Evolutionary conservation across 306 rosid genomes (phyloP), one percentile per base, ranked within the genome.

Genomic region (Cucurbita ficifolia): DNA sequence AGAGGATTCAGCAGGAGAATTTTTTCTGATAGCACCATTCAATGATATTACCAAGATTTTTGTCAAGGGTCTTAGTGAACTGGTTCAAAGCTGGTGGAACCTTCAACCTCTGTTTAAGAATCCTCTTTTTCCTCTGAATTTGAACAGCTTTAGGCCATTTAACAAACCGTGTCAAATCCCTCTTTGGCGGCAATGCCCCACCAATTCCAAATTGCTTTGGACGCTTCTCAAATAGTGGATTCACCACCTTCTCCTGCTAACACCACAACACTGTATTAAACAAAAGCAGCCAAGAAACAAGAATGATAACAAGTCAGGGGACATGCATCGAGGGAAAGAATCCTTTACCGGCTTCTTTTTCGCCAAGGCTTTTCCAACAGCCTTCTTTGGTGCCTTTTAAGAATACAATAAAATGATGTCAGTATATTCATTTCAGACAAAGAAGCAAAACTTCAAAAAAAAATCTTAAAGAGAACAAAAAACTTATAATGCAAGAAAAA

Each of bases 1-100:
- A 8, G 1, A 59, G 10, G 70, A 9, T 8, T 62, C 4, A 3
- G 1, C 6, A 16, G 16, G 6, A 14, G 22, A 36, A 0, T 14
- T 29, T 55, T 14, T 59, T 29, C 53, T 0, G 8, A 60, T 60
- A 10, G 2, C 12, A 36, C 45, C 2, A 17, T 38, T 7, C 19
- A 16, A 3, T 18, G 36, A n/a, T 9, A 61, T 11, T 61, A 88
- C 96, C 95, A 0, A 90, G 83, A 54, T 87, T 88, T 64, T 90
- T 91, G 81, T 91, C 97, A 1, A 91, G 81, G 8, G 92, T 91
- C 73, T 91, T 91, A 1, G 96, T 91, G 79, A 91, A 88, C 81
- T 88, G 89, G 59, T 91, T 90, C 80, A 91, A 74, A 21, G 90
- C 84, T 21, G 92, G 96, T 2, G 97, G 90, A 24, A 91, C 97